phyloP scores from a whole-genome alignment of 192 early-diverging fungal species.

The Fimicolochytrium jonesii region DNA sequence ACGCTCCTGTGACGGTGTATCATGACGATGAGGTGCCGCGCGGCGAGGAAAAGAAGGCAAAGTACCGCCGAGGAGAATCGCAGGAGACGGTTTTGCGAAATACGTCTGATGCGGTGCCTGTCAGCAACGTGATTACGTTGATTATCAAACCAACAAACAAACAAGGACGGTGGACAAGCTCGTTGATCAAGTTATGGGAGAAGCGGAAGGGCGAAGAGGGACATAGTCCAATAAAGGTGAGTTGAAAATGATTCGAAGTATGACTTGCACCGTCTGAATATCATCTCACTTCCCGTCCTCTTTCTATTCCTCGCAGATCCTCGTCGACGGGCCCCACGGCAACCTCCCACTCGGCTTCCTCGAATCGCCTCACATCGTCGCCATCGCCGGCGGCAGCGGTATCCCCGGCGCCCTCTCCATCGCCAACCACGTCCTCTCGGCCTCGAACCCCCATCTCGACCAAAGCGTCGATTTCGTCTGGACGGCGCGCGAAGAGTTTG shows the following conservation, averaged over 20 bases:
- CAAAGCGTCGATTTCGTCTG: background rate
- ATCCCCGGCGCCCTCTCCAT: constrained; percentile 6
- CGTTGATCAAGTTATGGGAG: background rate
- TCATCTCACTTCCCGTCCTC: too few species aligned
- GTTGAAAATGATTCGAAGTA: too few species aligned
- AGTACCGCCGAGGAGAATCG: background rate
- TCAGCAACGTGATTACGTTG: background rate
- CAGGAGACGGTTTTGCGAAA: background rate
- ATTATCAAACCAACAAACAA: constrained; percentile 5
- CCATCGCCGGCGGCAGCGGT: constrained; percentile 12
- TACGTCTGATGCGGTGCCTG: background rate
- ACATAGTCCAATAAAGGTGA: background rate
- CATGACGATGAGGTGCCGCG: too few species aligned
- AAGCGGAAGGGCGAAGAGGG: too few species aligned
- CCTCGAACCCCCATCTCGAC: background rate
- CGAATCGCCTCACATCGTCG: background rate
- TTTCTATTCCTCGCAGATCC: too few species aligned
- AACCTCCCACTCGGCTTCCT: constrained; percentile 12
- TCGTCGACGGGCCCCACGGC: constrained; percentile 14
- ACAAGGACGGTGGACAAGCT: constrained; percentile 2
- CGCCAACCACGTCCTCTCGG: background rate
- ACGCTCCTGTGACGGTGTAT: background rate
- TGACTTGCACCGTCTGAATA: too few species aligned
- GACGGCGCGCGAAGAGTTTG: background rate
- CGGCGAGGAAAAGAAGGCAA: too few species aligned